phyloP scores from a whole-genome alignment of 2,329 filamentous ascomycete species.

The Aspergillus bombycis region DNA sequence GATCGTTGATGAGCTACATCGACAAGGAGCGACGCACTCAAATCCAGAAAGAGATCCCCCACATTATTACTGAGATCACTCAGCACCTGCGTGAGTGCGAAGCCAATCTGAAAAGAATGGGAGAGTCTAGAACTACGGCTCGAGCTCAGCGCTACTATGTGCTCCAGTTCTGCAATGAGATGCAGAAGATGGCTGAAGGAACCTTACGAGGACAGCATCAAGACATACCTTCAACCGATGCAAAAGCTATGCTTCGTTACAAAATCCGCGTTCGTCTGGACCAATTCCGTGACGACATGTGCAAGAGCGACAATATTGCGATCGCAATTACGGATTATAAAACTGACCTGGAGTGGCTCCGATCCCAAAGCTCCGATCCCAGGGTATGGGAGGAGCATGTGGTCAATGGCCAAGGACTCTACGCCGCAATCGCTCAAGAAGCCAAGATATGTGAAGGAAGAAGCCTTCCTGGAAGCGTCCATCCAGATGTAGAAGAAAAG shows the following conservation, averaged over 20 bases:
- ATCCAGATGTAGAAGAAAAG: conserved; percentile 18
- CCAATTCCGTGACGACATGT: background rate
- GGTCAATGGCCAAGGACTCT: background rate
- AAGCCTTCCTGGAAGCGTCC: conserved; percentile 17
- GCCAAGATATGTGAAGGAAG: conserved; percentile 14
- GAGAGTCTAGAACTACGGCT: conserved; percentile 5
- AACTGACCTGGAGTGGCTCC: background rate
- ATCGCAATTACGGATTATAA: background rate
- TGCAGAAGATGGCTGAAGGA: conserved; percentile 20
- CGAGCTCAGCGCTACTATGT: conserved; percentile 15
- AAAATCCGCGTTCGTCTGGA: background rate
- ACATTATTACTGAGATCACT: conserved; percentile 16
- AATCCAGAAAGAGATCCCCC: conserved; percentile 18
- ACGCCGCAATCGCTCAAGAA: conserved; percentile 13
- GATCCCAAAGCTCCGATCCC: background rate
- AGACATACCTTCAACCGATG: conserved; percentile 11
- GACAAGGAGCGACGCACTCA: conserved; percentile 19
- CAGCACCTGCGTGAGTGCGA: background rate
- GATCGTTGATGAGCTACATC: conserved; percentile 18
- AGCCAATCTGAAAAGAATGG: background rate
- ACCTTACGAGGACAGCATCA: conserved; percentile 19
- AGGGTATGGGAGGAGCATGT: background rate
- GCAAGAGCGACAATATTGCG: background rate
- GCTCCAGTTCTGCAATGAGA: conserved; percentile 16
- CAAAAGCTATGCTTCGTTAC: background rate